Evolutionary conservation across 495 filamentous ascomycete genomes (phyloP).

Genomic region (Massariosphaeria phaeospora): DNA sequence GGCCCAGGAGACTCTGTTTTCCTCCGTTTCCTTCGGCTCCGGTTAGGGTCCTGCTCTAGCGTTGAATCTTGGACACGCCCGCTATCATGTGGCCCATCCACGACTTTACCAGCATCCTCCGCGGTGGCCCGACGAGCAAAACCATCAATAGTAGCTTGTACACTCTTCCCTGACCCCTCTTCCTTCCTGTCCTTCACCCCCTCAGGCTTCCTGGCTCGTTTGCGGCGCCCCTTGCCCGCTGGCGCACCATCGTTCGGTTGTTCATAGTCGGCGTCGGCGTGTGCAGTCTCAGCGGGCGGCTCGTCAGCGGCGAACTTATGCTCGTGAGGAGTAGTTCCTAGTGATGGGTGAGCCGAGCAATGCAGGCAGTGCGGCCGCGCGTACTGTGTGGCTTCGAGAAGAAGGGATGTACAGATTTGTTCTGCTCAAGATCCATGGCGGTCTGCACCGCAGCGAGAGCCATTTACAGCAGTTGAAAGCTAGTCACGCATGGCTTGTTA

Average conservation of each 20-base stretch:
- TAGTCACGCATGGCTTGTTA: conserved; percentile 12
- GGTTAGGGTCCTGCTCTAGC: conserved; percentile 23
- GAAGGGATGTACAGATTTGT: conserved; percentile 38
- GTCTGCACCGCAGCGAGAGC: conserved; percentile 32
- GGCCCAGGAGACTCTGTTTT: conserved; percentile 21
- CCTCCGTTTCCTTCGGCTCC: conserved; percentile 31
- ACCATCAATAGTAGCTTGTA: conserved; percentile 9
- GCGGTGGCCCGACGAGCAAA: conserved; percentile 11
- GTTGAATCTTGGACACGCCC: neutral
- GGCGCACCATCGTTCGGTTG: conserved; percentile 3
- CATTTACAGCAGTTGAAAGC: conserved; percentile 25
- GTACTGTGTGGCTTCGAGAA: conserved; percentile 33
- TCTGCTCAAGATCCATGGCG: conserved; percentile 37
- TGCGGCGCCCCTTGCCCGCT: conserved; percentile 8
- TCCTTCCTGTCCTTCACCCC: conserved; percentile 5
- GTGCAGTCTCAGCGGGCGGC: neutral
- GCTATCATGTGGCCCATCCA: neutral
- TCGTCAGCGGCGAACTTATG: neutral
- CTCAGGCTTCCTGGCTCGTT: conserved; percentile 7
- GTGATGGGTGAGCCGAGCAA: neutral
- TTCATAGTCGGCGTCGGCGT: conserved; percentile 15
- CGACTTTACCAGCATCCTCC: neutral
- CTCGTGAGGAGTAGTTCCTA: conserved; percentile 18
- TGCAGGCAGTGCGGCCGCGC: neutral
- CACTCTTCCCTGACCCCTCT: neutral